These are phyloP conservation scores for Cicer judaicum DNA, from an alignment of 306 rosid species.

Conservation along the genomic window DNA sequence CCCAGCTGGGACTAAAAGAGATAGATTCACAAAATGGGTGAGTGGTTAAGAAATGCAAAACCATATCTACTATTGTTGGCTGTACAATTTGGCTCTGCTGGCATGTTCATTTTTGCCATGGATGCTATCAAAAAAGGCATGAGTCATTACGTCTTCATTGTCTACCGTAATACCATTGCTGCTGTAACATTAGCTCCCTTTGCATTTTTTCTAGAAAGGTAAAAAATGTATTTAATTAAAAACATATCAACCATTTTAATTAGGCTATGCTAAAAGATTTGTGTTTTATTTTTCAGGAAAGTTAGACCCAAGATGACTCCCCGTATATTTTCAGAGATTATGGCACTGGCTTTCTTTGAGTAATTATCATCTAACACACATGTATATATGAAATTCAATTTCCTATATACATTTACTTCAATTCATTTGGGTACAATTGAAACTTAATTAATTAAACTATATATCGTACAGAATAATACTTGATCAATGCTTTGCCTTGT, in stretches of 20 bases:
- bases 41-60: constrained; percentile 46
- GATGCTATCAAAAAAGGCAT: constrained; percentile 70
- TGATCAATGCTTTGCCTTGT: constrained; percentile 52
- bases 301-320: constrained; percentile 75
- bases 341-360: constrained; percentile 82
- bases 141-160: constrained; percentile 57
- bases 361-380: constrained; percentile 40
- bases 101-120: constrained; percentile 60
- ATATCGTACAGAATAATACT: constrained; percentile 48
- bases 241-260: neutral
- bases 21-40: constrained; percentile 24
- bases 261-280: neutral
- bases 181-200: constrained; percentile 49
- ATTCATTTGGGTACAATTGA: too few species aligned
- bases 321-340: constrained; percentile 64
- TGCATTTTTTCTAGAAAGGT: constrained; percentile 52
- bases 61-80: constrained; percentile 71
- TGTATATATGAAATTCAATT: too few species aligned
- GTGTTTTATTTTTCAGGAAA: constrained; percentile 61
- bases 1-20: neutral
- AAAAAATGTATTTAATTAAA: too few species aligned
- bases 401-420: too few species aligned
- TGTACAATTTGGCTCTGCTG: constrained; percentile 85
- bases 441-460: neutral
- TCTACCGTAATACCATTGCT: constrained; percentile 56